Evolutionary conservation across 1,139 yeast species (phyloP), one percentile per base, ranked within the genome.

Genomic region (Taphrina pruni): DNA sequence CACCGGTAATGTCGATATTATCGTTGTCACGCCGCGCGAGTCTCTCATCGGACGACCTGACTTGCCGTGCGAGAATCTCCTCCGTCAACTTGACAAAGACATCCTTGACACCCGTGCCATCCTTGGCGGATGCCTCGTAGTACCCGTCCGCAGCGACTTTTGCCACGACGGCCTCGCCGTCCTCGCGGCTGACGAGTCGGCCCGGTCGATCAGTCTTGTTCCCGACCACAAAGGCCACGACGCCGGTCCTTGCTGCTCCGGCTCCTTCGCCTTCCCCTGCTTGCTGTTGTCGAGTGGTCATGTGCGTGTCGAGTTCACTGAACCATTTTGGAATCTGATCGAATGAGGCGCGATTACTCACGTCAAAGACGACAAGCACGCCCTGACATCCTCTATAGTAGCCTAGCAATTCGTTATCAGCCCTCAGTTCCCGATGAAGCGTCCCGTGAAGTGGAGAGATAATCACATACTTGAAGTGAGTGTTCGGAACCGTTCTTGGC

Each of bases 381-480:
- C 64, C 69, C 38, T 65, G 69, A 39, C 64, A 65, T 32, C 69
- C 69, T 20, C 69, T 52, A 26, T 65, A 57, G 64, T 57, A 65
- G 26, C 51, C 51, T 43, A 57, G 2, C 11, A 11, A 11, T 17
- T 17, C 17, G 17, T 17, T 17, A 35, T 32, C 39, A 32, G 43
- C 35, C 41, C 41, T 38, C 41, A 7, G 11, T 11, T 38, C 11
- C 11, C 7, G 41, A 38, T 11, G 11, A 8, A 38, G 11, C 41
- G 11, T 12, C 21, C 17, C 52, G 11, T 12, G 32, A 12, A 48
- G 52, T 20, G n/a, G 35, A 48, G 20, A 12, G 6, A 7, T 14
- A 7, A 43, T 17, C 58, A 26, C 32, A 43, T 54, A 54, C 56
- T 55, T 9, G 64, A 57, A 5, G 69, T 65, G 48, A 58, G 51